Base-by-base conservation (phyloP, 306 rosid genomes). In the Quercus mongolica region DNA sequence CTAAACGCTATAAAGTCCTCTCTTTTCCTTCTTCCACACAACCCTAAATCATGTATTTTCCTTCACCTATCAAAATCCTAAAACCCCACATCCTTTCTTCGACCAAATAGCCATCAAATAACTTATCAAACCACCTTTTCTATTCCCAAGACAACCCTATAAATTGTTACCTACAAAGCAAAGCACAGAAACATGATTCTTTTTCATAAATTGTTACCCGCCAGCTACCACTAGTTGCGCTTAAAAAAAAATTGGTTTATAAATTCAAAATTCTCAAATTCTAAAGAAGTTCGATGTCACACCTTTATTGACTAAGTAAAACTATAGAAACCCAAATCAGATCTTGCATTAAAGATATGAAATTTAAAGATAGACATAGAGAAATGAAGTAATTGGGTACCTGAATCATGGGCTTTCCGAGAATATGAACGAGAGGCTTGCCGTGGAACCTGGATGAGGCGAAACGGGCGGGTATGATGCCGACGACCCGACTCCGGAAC, bases 361-460 rank as follows among this genome's bases (percentile, higher is more conserved):
- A 49, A 19, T 31, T 59, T 63, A 9, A 13, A 30, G 5, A 44
- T 7, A 25, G 15, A 61, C 15, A 61, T 23, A 44, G 21, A 33
- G 46, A 61, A 65, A 26, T 2, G 23, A 41, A 77, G 57, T 1
- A 38, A 26, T 12, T 3, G 52, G 8, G 49, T 1, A 92, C 97
- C 99, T 95, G 99, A 82, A 95, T 95, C 98, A 95, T 95, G 78
- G 99, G 97, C 83, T 92, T 95, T 49, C 99, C 99, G 61, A 95
- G 99, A 81, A 95, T 95, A 31, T 84, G 86, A 82, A 87, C 90
- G 12, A 95, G 92, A 82, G 99, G 98, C 84, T 95, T 95, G 78
- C 99, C 99, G 73, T 75, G 33, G 44, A 95, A 92, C 4, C 99
- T 87, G 0, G 99, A 87, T 0, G 99, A 95, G 69, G 97, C 99